Base-by-base conservation (phyloP, 805 yeast species). In the Blastobotrys muscicola region DNA sequence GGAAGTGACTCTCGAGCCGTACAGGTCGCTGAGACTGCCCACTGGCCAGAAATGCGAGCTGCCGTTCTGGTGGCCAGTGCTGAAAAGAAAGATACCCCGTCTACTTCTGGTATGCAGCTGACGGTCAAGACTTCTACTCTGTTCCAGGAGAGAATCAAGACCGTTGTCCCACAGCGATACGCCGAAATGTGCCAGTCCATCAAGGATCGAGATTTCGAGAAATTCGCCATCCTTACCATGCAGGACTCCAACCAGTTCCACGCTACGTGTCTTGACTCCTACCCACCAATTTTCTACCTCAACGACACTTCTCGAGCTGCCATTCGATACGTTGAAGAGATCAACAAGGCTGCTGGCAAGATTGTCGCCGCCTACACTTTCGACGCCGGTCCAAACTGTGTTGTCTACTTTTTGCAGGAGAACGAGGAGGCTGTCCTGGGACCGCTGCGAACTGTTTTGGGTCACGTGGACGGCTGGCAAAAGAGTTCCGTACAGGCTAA, bases 341-440 rank as follows among this genome's bases (percentile, higher is more conserved):
- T 92, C 60, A 92, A 92, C 59, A 80, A 73, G 50, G 52, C 61
- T 3, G 79, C 75, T 31, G 85, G 83, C 42, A 49, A 52, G 20
- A 72, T 74, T 9, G 72, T 90, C 44, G 98, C 95, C 9, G 97
- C 97, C 33, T 92, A 92, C 65, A 92, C 99, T 1, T 92, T 83
- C 59, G 99, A 92, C 64, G 99, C 99, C 29, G 99, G 99, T 60
- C 98, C 99, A 65, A 92, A 92, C 66, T 95, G 97, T 14, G 99
- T 92, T 37, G 75, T 92, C 48, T 92, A 92, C 68, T 92, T 92
- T 61, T 78, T 81, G 59, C 74, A 74, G 51, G 70, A 78, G 56
- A 76, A 90, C 64, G 95, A 87, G 65, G 54, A 66, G n/a, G 71
- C 69, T 49, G 79, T 92, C 5, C 72, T 90, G 53, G 80, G 87